These are phyloP conservation scores for Magnaporthiopsis incrustans DNA, from an alignment of 2,329 filamentous ascomycete species.

Conservation along the genomic window DNA sequence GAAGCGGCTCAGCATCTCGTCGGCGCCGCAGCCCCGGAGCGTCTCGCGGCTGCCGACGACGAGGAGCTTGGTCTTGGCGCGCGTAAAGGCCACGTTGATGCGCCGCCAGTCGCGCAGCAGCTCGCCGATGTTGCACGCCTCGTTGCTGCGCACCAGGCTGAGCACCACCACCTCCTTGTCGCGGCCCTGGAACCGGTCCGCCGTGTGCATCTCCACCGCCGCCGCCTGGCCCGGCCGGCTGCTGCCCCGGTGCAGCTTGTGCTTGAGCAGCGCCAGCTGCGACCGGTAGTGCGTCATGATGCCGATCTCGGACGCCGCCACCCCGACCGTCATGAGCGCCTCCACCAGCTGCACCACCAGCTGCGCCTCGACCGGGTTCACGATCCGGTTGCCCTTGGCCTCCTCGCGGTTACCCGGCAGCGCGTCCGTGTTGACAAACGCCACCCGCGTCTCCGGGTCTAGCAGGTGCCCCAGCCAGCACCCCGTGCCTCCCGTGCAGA, in stretches of 20 bases:
- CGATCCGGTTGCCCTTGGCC: constrained; percentile 73
- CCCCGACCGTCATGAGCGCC: constrained; percentile 65
- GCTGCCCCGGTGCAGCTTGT: constrained; percentile 48
- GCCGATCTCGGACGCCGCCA: constrained; percentile 70
- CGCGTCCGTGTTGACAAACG: constrained; percentile 83
- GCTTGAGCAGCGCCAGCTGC: constrained; percentile 76
- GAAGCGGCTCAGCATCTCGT: constrained; percentile 71
- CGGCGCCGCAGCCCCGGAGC: constrained; percentile 45
- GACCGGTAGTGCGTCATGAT: constrained; percentile 96
- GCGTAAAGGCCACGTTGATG: constrained; percentile 92
- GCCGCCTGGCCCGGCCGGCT: not conserved
- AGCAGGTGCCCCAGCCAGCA: constrained; percentile 77
- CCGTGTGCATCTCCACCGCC: constrained; percentile 84
- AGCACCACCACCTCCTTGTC: constrained; percentile 92
- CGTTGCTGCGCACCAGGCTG: constrained; percentile 80
- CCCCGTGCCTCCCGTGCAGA: constrained; percentile 9
- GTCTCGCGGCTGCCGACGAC: constrained; percentile 79
- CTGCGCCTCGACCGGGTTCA: constrained; percentile 76
- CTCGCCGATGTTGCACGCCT: constrained; percentile 76
- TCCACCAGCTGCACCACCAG: constrained; percentile 76
- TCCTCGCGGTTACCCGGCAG: constrained; percentile 59
- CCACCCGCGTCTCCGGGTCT: constrained; percentile 62
- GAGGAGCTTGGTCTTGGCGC: constrained; percentile 85
- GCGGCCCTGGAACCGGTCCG: constrained; percentile 91
- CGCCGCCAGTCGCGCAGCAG: constrained; percentile 83